Percentiles rank a stretch among this genome's conserved stretches.
Conservation (phyloP, 805 yeast genomes). For the Helenozyma baotianmanensis region DNA sequence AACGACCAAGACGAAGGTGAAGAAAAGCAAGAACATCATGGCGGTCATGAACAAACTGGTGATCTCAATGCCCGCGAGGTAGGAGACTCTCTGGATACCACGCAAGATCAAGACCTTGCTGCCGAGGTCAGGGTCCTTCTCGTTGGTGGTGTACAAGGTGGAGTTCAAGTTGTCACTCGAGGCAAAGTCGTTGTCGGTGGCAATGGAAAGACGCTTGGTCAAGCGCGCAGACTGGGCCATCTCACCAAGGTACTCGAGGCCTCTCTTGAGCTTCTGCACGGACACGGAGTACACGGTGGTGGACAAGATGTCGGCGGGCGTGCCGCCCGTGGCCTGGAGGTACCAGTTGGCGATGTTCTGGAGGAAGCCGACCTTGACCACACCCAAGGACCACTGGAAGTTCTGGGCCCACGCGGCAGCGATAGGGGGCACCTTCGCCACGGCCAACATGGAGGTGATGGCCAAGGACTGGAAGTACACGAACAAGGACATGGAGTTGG, state of each 20-base stretch:
- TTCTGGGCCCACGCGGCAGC: constrained; percentile 98
- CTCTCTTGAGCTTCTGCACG: constrained; percentile 52
- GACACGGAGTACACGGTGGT: constrained; percentile 72
- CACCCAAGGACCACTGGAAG: constrained; percentile 95
- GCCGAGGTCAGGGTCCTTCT: constrained; percentile 53
- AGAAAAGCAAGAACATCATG: constrained; percentile 76
- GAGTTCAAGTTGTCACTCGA: constrained; percentile 42
- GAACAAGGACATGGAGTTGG: constrained; percentile 88
- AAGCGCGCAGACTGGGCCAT: no score
- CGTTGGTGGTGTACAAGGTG: constrained; percentile 63
- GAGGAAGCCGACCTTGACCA: constrained; percentile 70
- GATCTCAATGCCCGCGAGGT: constrained; percentile 76
- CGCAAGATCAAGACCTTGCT: constrained; percentile 75
- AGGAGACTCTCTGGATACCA: constrained; percentile 92
- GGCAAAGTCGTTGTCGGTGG: constrained; percentile 38
- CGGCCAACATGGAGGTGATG: constrained; percentile 93
- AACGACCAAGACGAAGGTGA: constrained; percentile 56
- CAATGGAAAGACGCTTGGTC: constrained; percentile 28
- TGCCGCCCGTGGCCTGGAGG: constrained; percentile 91
- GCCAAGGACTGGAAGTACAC: constrained; percentile 93
- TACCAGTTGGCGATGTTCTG: constrained; percentile 89
- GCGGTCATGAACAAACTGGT: constrained; percentile 85
- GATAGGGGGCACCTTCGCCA: constrained; percentile 86
- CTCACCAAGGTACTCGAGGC: no score
- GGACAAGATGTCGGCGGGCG: constrained; percentile 67